A percentile compares a stretch with the other conserved stretches of the same genome.
Evolutionary conservation across 805 yeast species (phyloP).

Genomic region (Barnettozyma botsteinii): DNA sequence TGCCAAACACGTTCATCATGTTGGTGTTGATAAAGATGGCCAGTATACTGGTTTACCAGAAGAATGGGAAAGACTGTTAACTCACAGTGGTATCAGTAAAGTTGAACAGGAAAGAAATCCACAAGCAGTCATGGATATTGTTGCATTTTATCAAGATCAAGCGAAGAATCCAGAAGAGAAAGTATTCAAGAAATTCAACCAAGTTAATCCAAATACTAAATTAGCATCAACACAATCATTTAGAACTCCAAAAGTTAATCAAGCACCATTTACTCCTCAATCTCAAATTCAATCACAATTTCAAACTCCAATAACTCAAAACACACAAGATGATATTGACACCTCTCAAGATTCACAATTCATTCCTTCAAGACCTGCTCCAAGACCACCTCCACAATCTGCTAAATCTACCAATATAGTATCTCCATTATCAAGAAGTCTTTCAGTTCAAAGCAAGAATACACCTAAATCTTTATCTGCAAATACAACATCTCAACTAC

Average conservation of each 20-base stretch:
- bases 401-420: conserved; percentile 20
- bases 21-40: conserved; percentile 82
- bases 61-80: conserved; percentile 82
- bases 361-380: conserved; percentile 65
- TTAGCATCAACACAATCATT: conserved; percentile 28
- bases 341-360: conserved; percentile 34
- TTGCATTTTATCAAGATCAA: conserved; percentile 72
- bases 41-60: conserved; percentile 88
- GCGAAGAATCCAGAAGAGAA: conserved; percentile 38
- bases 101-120: conserved; percentile 90
- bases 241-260: conserved; percentile 27
- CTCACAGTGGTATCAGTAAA: conserved; percentile 81
- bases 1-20: conserved; percentile 88
- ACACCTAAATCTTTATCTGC: conserved; percentile 15
- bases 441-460: conserved; percentile 13
- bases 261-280: conserved; percentile 23
- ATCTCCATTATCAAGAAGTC: conserved; percentile 25
- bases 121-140: conserved; percentile 88
- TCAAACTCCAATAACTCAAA: conserved; percentile 25
- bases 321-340: conserved; percentile 12
- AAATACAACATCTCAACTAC: conserved; percentile 16
- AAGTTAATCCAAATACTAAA: conserved; percentile 23
- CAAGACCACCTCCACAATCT: conserved; percentile 43
- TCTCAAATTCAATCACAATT: conserved; percentile 16
- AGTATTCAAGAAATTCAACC: conserved; percentile 34